Percentiles rank a stretch among this genome's conserved stretches.
Conservation (phyloP, 2,329 filamentous ascomycete species). For the Fusarium annulatum region DNA sequence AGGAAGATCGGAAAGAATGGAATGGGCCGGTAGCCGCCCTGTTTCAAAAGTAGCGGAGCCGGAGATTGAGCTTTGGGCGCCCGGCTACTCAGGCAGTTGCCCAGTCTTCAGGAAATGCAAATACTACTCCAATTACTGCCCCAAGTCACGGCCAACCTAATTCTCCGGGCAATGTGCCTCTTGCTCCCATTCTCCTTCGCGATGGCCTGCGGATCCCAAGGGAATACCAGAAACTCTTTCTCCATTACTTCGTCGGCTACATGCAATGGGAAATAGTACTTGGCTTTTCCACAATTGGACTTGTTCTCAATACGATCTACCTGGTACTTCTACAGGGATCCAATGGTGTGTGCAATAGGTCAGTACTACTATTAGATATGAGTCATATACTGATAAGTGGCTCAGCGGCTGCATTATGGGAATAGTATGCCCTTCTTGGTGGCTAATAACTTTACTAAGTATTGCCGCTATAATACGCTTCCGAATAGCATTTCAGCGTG, state of each 20-base stretch:
- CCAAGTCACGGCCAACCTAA: no score
- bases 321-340: rapidly evolving
- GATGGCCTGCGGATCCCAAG: background rate
- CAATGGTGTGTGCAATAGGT: background rate
- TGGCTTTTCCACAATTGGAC: background rate
- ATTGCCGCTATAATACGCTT: background rate
- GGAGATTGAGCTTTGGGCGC: background rate
- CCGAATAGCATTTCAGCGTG: background rate
- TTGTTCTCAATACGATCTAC: background rate
- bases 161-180: background rate
- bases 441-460: background rate
- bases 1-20: background rate
- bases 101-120: background rate
- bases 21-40: background rate
- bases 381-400: rapidly evolving
- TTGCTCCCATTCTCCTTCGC: background rate
- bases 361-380: rapidly evolving
- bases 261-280: background rate
- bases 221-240: background rate
- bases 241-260: background rate
- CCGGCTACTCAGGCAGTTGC: rapidly evolving
- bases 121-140: rapidly evolving
- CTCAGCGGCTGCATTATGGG: background rate
- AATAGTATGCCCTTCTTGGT: background rate
- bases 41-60: background rate